Evolutionary conservation across 2,329 filamentous ascomycete genomes (phyloP), one percentile per base, ranked within the genome.

Genomic region (Taxawa tesnikishii): DNA sequence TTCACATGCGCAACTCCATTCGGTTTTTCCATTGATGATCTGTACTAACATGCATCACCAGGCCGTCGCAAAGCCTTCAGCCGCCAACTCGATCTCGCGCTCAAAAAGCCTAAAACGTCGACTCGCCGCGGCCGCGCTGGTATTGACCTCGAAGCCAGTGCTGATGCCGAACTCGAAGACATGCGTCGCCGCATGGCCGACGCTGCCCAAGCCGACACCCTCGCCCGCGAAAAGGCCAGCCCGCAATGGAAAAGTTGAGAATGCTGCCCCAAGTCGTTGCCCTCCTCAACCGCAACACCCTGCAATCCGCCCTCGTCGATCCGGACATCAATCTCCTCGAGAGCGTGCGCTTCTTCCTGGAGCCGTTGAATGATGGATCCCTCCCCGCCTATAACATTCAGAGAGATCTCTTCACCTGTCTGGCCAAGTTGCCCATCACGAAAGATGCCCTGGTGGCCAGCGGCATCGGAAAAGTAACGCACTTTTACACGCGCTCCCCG

Each of bases 321-420:
- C 88, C 88, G 0, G 90, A 98, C 50, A 92, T 81, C 51, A 94
- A 96, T 61, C 80, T 98, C 40, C 65, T 98, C 24, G 84, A 93
- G 58, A 83, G 87, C 10, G 84, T 98, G 49, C 85, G 88, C 52
- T 96, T 93, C 69, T 96, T 96, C 68, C 72, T 98, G 14, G 90
- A 98, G 54, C 90, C 90, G 1, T 70, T 96, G 28, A 85, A 88
- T 47, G 88, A 96, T 51, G 90, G 88, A 36, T 88, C 83, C 38
- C 70, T 98, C 30, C 90, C 90, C 0, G 88, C 90, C 17, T 98
- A 94, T 62, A 90, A 90, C 53, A 96, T 98, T 44, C 90, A 98
- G 62, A 83, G 87, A 39, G 87, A 96, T 53, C 73, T 98, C 26
- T 90, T 98, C 54, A 73, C 73, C 15, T 80, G 83, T 15, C 67